Evolutionary conservation across 2,329 filamentous ascomycete genomes (phyloP), one percentile per base, ranked within the genome.

Genomic region (Xylaria sp.): DNA sequence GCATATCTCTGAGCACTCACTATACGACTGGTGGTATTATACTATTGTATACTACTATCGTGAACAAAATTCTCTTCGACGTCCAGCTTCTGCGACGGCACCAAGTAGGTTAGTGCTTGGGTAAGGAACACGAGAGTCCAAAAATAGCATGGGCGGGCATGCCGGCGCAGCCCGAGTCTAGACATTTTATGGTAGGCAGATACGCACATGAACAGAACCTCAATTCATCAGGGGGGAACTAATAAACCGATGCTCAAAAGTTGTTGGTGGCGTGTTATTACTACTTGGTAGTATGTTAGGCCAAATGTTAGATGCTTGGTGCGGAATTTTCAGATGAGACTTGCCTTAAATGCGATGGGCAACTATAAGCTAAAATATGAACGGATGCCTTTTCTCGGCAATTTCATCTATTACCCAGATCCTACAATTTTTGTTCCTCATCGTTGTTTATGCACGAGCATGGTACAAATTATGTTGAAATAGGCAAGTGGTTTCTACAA

Each of bases 141-240:
- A 70, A 68, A 65, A 70, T 68, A 70, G 68, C 54, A 56, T 54
- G 61, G 54, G 46, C 37, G n/a, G 54, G 46, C 37, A 18, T 34
- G 52, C 52, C 63, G 57, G 66, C 39, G 51, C 28, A 61, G 32
- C 44, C 51, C 39, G 62, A 44, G 51, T 69, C n/a, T 12, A 37
- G 32, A 32, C 18, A 41, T 55, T 55, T 39, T 28, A 13, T 28
- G 34, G 34, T 50, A 46, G 12, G 15, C 18, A 46, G 41, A n/a
- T 46, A 34, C 41, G 37, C 55, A 58, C 28, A 63, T 20, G 44
- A 54, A 52, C 52, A 56, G 15, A 23, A 54, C 37, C 25, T 66
- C 28, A 57, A 34, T n/a, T 56, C 50, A 44, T 52, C 51, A 61
- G 41, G 52, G 41, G 41, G 57, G 51, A 62, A 32, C 15, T 6